phyloP scores from a whole-genome alignment of 441 rosid species.

The Pelargonium cotyledonis region DNA sequence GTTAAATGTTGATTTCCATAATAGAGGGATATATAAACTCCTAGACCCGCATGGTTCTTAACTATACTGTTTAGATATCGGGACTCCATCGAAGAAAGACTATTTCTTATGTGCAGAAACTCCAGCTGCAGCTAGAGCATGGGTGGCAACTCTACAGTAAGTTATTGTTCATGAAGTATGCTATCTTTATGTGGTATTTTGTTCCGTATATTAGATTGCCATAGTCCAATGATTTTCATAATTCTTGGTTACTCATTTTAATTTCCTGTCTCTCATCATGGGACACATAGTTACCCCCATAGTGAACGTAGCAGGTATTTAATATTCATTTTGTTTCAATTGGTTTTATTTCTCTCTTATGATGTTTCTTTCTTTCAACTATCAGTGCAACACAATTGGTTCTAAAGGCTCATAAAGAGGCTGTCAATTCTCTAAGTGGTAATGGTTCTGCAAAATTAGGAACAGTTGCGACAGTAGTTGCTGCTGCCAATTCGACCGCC shows the following conservation, averaged over 20 bases:
- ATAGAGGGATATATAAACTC: neutral
- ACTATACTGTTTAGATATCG: conserved; percentile 54
- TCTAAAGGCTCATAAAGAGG: conserved; percentile 91
- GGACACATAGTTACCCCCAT: neutral
- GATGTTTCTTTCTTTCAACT: conserved; percentile 19
- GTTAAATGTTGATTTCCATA: conserved; percentile 7
- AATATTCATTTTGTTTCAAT: neutral
- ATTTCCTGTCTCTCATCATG: neutral
- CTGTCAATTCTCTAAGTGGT: conserved; percentile 88
- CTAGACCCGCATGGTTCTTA: conserved; percentile 28
- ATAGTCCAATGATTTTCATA: neutral
- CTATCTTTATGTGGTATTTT: conserved; percentile 3
- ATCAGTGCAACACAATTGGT: conserved; percentile 86
- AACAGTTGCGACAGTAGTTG: conserved; percentile 88
- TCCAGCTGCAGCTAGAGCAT: conserved; percentile 91
- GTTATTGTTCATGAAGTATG: conserved; percentile 21
- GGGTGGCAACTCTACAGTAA: conserved; percentile 94
- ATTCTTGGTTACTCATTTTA: neutral
- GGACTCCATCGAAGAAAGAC: conserved; percentile 87
- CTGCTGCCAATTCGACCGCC: conserved; percentile 97
- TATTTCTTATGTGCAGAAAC: conserved; percentile 98
- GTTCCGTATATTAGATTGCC: neutral
- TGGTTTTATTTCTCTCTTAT: neutral
- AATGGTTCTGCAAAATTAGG: conserved; percentile 84
- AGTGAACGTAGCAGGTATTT: neutral